These are phyloP conservation scores for Aureobasidium sp. DNA, from an alignment of 2,329 filamentous ascomycete genomes.

Conservation along the genomic window DNA sequence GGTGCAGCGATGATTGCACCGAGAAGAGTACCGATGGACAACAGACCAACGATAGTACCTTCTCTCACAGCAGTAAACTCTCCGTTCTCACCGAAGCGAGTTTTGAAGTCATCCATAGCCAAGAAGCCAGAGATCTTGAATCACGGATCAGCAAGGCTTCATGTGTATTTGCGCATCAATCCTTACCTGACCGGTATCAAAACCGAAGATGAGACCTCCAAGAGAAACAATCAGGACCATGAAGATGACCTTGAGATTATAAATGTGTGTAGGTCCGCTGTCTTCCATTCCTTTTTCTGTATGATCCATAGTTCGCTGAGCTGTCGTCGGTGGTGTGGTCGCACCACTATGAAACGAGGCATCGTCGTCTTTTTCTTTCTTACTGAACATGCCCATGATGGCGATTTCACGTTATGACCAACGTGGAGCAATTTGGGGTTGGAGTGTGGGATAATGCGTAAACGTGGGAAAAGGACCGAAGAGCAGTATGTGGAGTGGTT, in stretches of 20 bases:
- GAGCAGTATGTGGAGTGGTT: constrained; percentile 2
- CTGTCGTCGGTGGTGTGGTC: neutral
- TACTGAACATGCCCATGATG: constrained; percentile 20
- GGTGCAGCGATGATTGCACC: constrained; percentile 66
- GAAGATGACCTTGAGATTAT: constrained; percentile 31
- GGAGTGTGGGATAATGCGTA: neutral
- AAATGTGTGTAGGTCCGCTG: constrained; percentile 23
- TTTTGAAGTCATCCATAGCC: constrained; percentile 41
- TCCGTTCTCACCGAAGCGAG: constrained; percentile 59
- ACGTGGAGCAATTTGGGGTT: constrained; percentile 18
- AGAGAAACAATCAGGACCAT: constrained; percentile 40
- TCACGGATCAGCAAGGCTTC: neutral
- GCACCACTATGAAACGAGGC: constrained; percentile 10
- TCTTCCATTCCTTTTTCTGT: constrained; percentile 16
- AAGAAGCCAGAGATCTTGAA: constrained; percentile 59
- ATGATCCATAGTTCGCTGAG: neutral
- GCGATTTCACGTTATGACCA: neutral
- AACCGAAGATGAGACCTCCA: constrained; percentile 43
- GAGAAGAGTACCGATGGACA: constrained; percentile 64
- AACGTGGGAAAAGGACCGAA: constrained; percentile 22
- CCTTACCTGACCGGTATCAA: constrained; percentile 50
- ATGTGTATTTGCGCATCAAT: too few species aligned
- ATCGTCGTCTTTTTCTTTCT: constrained; percentile 17
- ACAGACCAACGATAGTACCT: constrained; percentile 69
- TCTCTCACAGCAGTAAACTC: constrained; percentile 65